Percentiles rank a stretch among this genome's conserved stretches.
Evolutionary conservation across 176 grass and related monocot genomes (phyloP).

Genomic region (Calamus simplicifolius): DNA sequence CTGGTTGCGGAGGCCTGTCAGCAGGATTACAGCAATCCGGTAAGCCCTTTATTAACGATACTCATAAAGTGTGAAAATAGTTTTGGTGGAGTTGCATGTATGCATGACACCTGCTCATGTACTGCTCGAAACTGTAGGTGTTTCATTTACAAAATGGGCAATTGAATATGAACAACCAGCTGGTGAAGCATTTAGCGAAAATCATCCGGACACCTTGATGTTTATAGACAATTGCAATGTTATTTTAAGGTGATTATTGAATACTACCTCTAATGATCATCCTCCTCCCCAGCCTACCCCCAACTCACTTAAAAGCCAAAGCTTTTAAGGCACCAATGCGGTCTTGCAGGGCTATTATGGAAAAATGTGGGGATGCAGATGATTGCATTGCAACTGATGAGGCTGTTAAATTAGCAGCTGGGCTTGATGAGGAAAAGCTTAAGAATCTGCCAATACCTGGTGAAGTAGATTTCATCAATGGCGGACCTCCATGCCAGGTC

Average conservation of each 20-base stretch:
- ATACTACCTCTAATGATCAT: too few relatives aligned
- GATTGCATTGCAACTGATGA: constrained; percentile 92
- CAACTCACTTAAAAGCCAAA: too few relatives aligned
- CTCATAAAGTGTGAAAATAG: too few relatives aligned
- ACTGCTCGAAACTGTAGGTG: constrained; percentile 42
- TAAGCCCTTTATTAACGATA: constrained; percentile 13
- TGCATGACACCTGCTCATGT: constrained; percentile 25
- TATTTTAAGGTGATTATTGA: constrained; percentile 60
- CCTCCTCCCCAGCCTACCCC: too few relatives aligned
- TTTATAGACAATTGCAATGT: constrained; percentile 99
- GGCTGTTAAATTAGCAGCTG: constrained; percentile 72
- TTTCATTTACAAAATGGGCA: constrained; percentile 92
- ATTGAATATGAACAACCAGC: constrained; percentile 98
- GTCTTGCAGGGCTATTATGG: constrained; percentile 84
- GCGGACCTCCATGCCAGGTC: constrained; percentile 96
- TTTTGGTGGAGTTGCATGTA: constrained; percentile 2
- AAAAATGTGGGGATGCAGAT: constrained; percentile 85
- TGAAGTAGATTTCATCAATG: constrained; percentile 99
- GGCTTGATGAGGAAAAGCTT: constrained; percentile 59
- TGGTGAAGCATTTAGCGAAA: constrained; percentile 85
- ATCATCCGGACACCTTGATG: constrained; percentile 83
- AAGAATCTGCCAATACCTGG: constrained; percentile 83
- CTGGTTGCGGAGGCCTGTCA: constrained; percentile 96
- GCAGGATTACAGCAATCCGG: constrained; percentile 91
- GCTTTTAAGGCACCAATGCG: neutral